phyloP scores from a whole-genome alignment of 164 flowering plant genomes.

The Vitis vinifera region DNA sequence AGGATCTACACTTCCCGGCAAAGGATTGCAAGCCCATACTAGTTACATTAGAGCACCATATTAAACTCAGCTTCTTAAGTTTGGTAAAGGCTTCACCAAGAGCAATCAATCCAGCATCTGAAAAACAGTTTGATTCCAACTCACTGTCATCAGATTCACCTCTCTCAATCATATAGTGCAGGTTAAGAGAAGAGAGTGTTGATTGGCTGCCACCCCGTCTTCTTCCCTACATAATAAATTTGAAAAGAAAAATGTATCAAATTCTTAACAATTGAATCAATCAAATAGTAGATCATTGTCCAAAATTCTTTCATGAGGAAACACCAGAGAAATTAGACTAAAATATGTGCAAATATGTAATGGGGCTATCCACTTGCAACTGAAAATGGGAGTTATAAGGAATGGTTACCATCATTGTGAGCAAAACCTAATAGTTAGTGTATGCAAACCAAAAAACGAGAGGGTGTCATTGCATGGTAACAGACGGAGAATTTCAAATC shows the following conservation, averaged over 20 bases:
- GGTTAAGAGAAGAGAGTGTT: constrained; percentile 30
- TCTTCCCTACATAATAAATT: constrained; percentile 41
- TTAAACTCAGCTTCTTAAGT: constrained; percentile 78
- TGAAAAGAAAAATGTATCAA: background rate
- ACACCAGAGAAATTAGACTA: too few relatives aligned
- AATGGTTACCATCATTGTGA: too few relatives aligned
- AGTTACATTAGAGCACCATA: constrained; percentile 84
- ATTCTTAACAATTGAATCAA: too few relatives aligned
- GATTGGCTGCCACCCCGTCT: constrained; percentile 26
- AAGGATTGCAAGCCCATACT: constrained; percentile 60
- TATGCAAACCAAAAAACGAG: too few relatives aligned
- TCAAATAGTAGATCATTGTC: too few relatives aligned
- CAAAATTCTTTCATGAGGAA: too few relatives aligned
- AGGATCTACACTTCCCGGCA: constrained; percentile 57
- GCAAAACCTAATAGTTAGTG: too few relatives aligned
- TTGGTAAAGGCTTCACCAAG: constrained; percentile 57
- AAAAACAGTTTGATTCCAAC: constrained; percentile 43
- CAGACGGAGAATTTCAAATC: too few relatives aligned
- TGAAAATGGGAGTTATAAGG: too few relatives aligned
- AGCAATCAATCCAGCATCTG: constrained; percentile 70
- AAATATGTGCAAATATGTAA: too few relatives aligned
- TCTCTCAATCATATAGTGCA: constrained; percentile 20
- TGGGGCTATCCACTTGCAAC: too few relatives aligned
- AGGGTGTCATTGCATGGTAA: too few relatives aligned
- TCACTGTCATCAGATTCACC: constrained; percentile 33